These are phyloP conservation scores for Phoenix roebelenii DNA, from an alignment of 176 grass and related monocot species.

Conservation along the genomic window DNA sequence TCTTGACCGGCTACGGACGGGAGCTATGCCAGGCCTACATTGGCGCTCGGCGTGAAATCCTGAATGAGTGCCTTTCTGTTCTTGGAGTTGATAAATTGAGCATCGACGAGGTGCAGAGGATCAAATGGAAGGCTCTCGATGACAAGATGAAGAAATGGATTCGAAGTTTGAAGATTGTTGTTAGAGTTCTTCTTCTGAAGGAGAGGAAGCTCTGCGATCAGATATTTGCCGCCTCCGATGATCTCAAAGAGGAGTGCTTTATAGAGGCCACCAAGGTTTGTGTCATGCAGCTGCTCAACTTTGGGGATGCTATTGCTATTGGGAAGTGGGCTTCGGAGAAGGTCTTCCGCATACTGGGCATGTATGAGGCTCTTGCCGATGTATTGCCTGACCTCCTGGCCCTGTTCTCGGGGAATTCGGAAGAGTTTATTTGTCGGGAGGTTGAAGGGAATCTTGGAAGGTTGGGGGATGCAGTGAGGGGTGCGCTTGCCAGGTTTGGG, in stretches of 20 bases:
- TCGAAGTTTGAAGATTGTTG: neutral
- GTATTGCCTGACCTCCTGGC: conserved; percentile 49
- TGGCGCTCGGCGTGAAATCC: neutral
- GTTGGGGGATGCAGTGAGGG: conserved; percentile 59
- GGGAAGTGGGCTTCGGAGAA: conserved; percentile 63
- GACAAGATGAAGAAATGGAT: conserved; percentile 13
- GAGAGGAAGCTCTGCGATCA: conserved; percentile 1
- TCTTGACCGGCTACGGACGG: neutral
- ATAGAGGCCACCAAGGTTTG: conserved; percentile 64
- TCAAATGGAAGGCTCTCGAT: neutral
- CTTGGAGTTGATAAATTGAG: conserved; percentile 2
- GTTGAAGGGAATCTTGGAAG: conserved; percentile 42
- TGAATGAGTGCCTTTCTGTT: neutral
- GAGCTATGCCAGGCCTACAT: conserved; percentile 2
- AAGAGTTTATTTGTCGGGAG: conserved; percentile 51
- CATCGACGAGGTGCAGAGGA: conserved; percentile 9
- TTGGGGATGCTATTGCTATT: conserved; percentile 78
- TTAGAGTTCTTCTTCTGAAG: neutral
- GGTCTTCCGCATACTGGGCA: conserved; percentile 73
- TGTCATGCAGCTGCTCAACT: conserved; percentile 80
- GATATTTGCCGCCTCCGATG: conserved; percentile 29
- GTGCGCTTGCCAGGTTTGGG: conserved; percentile 52
- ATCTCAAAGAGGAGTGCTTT: conserved; percentile 73
- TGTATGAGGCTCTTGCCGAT: conserved; percentile 72
- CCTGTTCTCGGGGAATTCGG: conserved; percentile 56